phyloP scores from a whole-genome alignment of 345 rosid species.

The Rhizophora apiculata region DNA sequence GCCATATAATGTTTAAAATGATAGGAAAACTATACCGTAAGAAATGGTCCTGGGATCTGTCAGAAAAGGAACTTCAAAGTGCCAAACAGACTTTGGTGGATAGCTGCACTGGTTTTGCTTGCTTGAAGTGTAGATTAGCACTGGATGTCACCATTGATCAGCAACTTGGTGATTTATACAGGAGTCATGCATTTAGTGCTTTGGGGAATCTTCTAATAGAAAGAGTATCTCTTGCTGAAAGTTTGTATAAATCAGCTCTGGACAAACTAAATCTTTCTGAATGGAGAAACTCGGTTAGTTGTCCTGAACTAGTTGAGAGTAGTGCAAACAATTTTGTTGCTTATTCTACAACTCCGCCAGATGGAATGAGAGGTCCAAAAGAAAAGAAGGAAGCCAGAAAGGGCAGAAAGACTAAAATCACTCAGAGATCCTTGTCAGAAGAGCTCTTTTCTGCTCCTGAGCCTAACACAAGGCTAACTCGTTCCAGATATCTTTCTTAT shows the following conservation, averaged over 20 bases:
- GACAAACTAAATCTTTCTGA: constrained; percentile 52
- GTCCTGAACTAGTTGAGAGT: constrained; percentile 33
- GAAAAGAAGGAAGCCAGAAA: constrained; percentile 39
- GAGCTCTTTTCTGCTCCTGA: constrained; percentile 41
- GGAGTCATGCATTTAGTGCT: constrained; percentile 32
- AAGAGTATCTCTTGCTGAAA: constrained; percentile 53
- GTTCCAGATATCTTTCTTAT: constrained; percentile 61
- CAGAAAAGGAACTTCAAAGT: constrained; percentile 61
- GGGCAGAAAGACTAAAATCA: constrained; percentile 40
- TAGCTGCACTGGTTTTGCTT: constrained; percentile 37
- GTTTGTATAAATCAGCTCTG: constrained; percentile 54
- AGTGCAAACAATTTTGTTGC: constrained; percentile 18
- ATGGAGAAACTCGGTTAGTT: constrained; percentile 52
- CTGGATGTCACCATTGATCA: constrained; percentile 56
- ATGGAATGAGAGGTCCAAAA: constrained; percentile 23
- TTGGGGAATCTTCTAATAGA: constrained; percentile 28
- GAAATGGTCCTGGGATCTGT: constrained; percentile 55
- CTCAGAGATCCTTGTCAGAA: constrained; percentile 32
- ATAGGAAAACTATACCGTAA: constrained; percentile 69
- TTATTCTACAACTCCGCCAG: constrained; percentile 10
- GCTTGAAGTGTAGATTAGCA: constrained; percentile 62
- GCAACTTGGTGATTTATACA: constrained; percentile 70
- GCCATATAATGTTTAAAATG: constrained; percentile 9
- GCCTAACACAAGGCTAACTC: constrained; percentile 55
- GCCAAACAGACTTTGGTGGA: constrained; percentile 51